Evolutionary conservation across 768 basidiomycete genomes (phyloP), one percentile per base, ranked within the genome.

Genomic region (Termitomyces sp.): DNA sequence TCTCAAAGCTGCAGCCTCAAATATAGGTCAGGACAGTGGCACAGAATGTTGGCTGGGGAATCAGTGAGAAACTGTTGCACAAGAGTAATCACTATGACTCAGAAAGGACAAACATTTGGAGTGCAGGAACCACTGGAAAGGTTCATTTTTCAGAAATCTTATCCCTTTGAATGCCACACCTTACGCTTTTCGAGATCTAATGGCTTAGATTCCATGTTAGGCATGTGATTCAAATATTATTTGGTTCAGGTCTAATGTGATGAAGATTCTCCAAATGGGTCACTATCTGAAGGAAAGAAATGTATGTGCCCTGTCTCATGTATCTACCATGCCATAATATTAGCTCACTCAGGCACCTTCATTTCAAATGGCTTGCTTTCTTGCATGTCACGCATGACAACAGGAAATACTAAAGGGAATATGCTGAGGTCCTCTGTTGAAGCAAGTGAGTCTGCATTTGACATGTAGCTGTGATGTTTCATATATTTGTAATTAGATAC

Each of bases 41-140:
- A 2, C 79, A 78, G 24, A 87, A 84, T 38, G 70, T 89, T 3
- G 93, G 93, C 0, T 91, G 89, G 88, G 84, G 82, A 9, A 88
- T 95, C 4, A 74, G 93, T 51, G 91, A 94, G 73, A n/a, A n/a
- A n/a, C n/a, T n/a, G n/a, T n/a, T n/a, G n/a, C n/a, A n/a, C n/a
- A n/a, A n/a, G n/a, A n/a, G 67, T 24, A 75, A 78, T 64, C 81
- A 81, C 61, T 76, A 74, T 1, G 82, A 83, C 20, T 79, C 81
- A 13, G 90, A 91, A 44, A 91, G 91, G 91, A 73, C 78, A 33
- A 87, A 88, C 4, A 78, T 93, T 13, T 91, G 88, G 87, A 77
- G 70, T 57, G 79, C 83, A 1, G 67, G 94, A 51, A 82, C 83
- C 1, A 77, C 76, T 28, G 86, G 88, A 18, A 91, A 89, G 84